Evolutionary conservation across 495 filamentous ascomycete genomes (phyloP).

Genomic region (Bryoglossum gracile): DNA sequence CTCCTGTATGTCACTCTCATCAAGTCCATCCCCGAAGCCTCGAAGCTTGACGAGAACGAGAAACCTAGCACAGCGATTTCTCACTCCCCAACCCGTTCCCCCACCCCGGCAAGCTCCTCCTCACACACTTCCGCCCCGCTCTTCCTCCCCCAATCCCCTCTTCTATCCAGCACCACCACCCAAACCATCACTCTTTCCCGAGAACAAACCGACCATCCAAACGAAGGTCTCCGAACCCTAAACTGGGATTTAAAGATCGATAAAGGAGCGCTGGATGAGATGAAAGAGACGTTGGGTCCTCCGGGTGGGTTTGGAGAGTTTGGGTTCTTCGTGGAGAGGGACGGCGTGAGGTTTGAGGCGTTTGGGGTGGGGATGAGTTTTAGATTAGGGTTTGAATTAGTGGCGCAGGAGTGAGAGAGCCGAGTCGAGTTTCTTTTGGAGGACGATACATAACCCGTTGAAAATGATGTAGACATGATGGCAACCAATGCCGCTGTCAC

Average conservation of each 20-base stretch:
- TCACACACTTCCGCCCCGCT: too few relatives aligned
- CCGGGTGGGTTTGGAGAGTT: conserved; percentile 20
- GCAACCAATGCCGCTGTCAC: too few relatives aligned
- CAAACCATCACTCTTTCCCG: conserved; percentile 5
- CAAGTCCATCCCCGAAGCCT: too few relatives aligned
- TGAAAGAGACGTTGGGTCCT: conserved; percentile 16
- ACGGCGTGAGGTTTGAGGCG: conserved; percentile 12
- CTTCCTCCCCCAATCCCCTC: too few relatives aligned
- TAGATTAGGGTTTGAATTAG: conserved; percentile 8
- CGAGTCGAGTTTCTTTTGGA: too few relatives aligned
- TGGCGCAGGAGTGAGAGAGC: not conserved
- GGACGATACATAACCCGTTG: too few relatives aligned
- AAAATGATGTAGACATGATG: too few relatives aligned
- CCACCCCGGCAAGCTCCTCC: too few relatives aligned
- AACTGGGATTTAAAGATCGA: conserved; percentile 13
- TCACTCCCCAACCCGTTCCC: too few relatives aligned
- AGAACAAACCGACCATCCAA: not conserved
- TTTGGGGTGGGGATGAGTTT: conserved; percentile 14
- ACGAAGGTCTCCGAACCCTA: conserved; percentile 4
- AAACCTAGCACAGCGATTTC: too few relatives aligned
- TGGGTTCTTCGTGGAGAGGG: conserved; percentile 13
- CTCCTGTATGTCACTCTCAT: too few relatives aligned
- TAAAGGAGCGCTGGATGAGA: conserved; percentile 11
- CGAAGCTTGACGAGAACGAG: too few relatives aligned
- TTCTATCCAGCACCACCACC: not conserved